Evolutionary conservation across 2,329 filamentous ascomycete species (phyloP), one percentile per base, ranked within the genome.

Genomic region (Ophiocordyceps camponoti-rufipedis): DNA sequence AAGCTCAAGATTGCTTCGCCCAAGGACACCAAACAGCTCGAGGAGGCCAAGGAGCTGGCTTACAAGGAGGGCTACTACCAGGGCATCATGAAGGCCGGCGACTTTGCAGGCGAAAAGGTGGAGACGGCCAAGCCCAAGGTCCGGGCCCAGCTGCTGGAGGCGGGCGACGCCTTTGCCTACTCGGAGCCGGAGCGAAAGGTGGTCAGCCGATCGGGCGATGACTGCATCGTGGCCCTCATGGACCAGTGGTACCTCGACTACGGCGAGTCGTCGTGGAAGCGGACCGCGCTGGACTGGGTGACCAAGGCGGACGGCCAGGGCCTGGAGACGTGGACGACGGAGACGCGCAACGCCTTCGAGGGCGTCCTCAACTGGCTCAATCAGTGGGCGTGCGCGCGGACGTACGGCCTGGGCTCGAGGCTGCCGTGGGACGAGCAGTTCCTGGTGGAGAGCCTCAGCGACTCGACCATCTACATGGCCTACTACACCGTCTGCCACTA

Each of bases 231-330:
- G 48, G 84, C 87, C 29, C 80, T 89, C 52, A 79, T 96, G 58
- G 89, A 95, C 55, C 91, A 98, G 65, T 98, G 91, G 88, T 98
- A 94, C 66, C 70, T 98, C 55, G 89, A 95, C 65, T 98, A 98
- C 57, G 91, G 91, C 50, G 84, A 88, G 64, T 85, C 85, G 41
- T 74, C 80, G 44, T 96, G 91, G 91, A 84, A 84, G 58, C 67
- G 83, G 50, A 70, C 74, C 41, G 85, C 83, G 13, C 69, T 88
- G 45, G 72, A 80, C 52, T 80, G 83, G 58, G 78, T 94, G 42
- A 74, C 75, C 46, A 78, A 80, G 56, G 74, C 71, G 47, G 71
- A 79, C 49, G 74, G 75, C 48, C 74, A 74, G 50, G 75, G 75
- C 29, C 67, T 95, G 49, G 84, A 95, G 62, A 85, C 84, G 8